These are phyloP conservation scores for Verticillium nonalfalfae DNA, from an alignment of 2,329 filamentous ascomycete genomes.

Conservation along the genomic window DNA sequence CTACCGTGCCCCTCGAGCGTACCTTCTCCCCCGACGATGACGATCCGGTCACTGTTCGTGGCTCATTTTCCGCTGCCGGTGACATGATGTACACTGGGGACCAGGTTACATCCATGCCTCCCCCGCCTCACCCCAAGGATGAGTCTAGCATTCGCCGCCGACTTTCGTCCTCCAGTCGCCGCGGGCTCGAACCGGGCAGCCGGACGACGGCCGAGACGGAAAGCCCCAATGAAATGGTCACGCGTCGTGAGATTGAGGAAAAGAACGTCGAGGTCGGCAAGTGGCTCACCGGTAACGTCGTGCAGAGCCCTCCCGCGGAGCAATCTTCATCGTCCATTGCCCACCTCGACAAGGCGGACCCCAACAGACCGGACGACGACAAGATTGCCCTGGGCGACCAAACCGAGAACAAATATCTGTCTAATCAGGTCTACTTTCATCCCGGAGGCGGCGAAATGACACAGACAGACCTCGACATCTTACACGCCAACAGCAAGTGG, in stretches of 20 bases:
- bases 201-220: constrained; percentile 35
- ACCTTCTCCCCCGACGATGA: constrained; percentile 26
- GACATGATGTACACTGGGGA: constrained; percentile 26
- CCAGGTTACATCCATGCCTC: constrained; percentile 9
- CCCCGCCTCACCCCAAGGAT: constrained; percentile 18
- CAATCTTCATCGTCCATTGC: not conserved
- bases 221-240: constrained; percentile 43
- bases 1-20: constrained; percentile 31
- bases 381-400: constrained; percentile 36
- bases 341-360: constrained; percentile 3
- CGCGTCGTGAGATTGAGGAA: constrained; percentile 32
- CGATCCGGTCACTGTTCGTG: constrained; percentile 15
- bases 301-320: constrained; percentile 6
- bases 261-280: constrained; percentile 42
- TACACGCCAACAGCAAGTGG: constrained; percentile 42
- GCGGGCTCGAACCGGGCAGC: constrained; percentile 39
- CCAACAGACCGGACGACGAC: constrained; percentile 18
- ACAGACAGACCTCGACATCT: constrained; percentile 40
- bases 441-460: constrained; percentile 33
- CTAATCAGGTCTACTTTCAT: constrained; percentile 43
- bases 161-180: constrained; percentile 29
- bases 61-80: constrained; percentile 20
- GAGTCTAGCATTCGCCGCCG: constrained; percentile 33
- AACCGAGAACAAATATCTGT: constrained; percentile 43
- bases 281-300: constrained; percentile 37